phyloP scores from a whole-genome alignment of 1,284 basidiomycete species.

The Ustilago cynodontis region DNA sequence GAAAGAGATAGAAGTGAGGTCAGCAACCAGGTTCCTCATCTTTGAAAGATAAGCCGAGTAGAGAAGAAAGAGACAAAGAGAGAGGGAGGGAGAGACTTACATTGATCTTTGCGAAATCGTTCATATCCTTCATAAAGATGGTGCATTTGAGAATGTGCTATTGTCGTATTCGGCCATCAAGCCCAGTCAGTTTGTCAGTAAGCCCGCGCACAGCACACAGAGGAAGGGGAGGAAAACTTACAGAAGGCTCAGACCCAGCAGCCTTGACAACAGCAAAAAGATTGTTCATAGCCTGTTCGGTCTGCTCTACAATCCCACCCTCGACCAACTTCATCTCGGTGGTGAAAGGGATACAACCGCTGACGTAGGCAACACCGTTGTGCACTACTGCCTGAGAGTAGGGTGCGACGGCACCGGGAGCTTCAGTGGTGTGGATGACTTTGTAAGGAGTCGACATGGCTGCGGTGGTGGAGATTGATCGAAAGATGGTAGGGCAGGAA shows the following conservation, averaged over 20 bases:
- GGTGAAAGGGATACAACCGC: constrained; percentile 88
- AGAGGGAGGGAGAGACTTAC: constrained; percentile 56
- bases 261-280: constrained; percentile 85
- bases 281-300: constrained; percentile 87
- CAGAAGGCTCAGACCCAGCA: constrained; percentile 73
- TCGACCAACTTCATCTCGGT: constrained; percentile 80
- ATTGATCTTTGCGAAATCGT: constrained; percentile 89
- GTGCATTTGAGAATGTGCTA: constrained; percentile 59
- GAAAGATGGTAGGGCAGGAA: not conserved
- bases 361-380: constrained; percentile 87
- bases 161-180: not conserved
- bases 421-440: constrained; percentile 62
- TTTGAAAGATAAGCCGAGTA: no score
- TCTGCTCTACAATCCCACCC: constrained; percentile 84
- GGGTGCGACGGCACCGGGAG: constrained; percentile 68
- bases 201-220: no score
- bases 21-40: no score
- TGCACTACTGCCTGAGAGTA: constrained; percentile 79
- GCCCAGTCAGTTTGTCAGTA: not conserved
- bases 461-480: constrained; percentile 13
- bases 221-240: constrained; percentile 7
- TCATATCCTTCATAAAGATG: constrained; percentile 93
- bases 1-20: no score
- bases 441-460: constrained; percentile 60
- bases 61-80: no score